These are phyloP conservation scores for Hsuehochloa calcarea DNA, from an alignment of 176 grass and related monocot genomes.

Conservation along the genomic window DNA sequence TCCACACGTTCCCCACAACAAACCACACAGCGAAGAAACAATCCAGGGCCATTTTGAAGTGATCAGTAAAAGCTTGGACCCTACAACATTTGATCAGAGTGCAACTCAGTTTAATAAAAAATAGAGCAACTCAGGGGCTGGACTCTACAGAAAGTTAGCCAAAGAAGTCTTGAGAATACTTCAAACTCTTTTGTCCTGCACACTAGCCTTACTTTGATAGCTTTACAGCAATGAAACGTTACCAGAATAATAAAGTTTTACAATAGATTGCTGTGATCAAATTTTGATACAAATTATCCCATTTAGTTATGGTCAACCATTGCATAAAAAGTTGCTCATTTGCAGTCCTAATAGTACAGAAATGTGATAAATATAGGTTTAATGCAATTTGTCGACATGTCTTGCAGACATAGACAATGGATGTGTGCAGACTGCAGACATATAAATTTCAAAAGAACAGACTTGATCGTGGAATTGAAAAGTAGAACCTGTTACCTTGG, in stretches of 20 bases:
- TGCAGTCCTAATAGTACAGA: neutral
- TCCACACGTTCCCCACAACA: slow-evolving; percentile 96
- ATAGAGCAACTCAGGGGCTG: neutral
- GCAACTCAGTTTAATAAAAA: neutral
- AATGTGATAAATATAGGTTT: neutral
- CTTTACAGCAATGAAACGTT: neutral
- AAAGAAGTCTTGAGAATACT: slow-evolving; percentile 1
- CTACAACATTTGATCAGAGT: slow-evolving; percentile 39
- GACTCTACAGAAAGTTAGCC: neutral
- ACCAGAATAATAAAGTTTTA: slow-evolving; percentile 16
- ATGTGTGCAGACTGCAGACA: neutral
- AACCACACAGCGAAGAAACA: slow-evolving; percentile 99
- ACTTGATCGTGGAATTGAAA: neutral
- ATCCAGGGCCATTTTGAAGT: slow-evolving; percentile 95
- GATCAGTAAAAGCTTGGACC: slow-evolving; percentile 67
- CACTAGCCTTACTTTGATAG: neutral
- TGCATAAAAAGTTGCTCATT: neutral
- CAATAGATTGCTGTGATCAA: neutral
- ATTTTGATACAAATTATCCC: neutral
- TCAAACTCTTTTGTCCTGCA: neutral
- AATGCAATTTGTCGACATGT: neutral
- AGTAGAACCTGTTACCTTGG: slow-evolving; percentile 54
- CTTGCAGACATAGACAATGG: slow-evolving; percentile 10
- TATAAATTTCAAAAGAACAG: neutral
- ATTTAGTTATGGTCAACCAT: neutral